Evolutionary conservation across 1,139 yeast species (phyloP).

Genomic region (Nematodospora anomalae): DNA sequence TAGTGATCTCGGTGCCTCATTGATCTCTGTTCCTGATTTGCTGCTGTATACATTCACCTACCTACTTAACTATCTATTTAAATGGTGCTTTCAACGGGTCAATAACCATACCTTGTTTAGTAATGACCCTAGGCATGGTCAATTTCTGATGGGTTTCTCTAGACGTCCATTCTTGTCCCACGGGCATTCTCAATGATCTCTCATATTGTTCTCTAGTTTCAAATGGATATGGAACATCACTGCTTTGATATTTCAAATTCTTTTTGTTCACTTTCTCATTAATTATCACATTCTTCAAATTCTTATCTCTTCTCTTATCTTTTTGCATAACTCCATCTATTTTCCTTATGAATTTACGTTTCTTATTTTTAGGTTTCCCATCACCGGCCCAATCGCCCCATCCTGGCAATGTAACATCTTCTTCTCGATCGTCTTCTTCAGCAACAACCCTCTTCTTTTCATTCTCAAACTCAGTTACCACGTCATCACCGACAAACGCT

Average conservation of each 20-base stretch:
- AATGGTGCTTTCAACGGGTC: slow-evolving; percentile 84
- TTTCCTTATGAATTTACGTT: slow-evolving; percentile 64
- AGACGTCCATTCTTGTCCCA: slow-evolving; percentile 96
- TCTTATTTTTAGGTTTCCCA: slow-evolving; percentile 56
- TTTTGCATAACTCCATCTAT: slow-evolving; percentile 71
- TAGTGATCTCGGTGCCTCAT: no score
- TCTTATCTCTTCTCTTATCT: slow-evolving; percentile 75
- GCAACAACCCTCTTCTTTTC: slow-evolving; percentile 68
- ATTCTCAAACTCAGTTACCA: slow-evolving; percentile 71
- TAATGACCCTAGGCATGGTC: slow-evolving; percentile 84
- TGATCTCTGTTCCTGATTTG: no score
- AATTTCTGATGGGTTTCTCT: slow-evolving; percentile 82
- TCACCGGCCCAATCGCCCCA: slow-evolving; percentile 90
- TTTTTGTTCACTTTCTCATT: slow-evolving; percentile 86
- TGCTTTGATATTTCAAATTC: slow-evolving; percentile 79
- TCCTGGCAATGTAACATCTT: slow-evolving; percentile 87
- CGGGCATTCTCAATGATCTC: slow-evolving; percentile 89
- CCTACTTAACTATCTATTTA: slow-evolving; percentile 37
- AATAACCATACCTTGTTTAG: slow-evolving; percentile 85
- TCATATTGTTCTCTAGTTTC: slow-evolving; percentile 94
- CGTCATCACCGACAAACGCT: slow-evolving; percentile 97
- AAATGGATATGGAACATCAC: slow-evolving; percentile 89
- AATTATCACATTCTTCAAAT: slow-evolving; percentile 77
- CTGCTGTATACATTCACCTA: no score
- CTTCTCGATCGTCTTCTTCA: slow-evolving; percentile 86